Base-by-base conservation (phyloP, 441 rosid genomes). In the Adansonia grandidieri region DNA sequence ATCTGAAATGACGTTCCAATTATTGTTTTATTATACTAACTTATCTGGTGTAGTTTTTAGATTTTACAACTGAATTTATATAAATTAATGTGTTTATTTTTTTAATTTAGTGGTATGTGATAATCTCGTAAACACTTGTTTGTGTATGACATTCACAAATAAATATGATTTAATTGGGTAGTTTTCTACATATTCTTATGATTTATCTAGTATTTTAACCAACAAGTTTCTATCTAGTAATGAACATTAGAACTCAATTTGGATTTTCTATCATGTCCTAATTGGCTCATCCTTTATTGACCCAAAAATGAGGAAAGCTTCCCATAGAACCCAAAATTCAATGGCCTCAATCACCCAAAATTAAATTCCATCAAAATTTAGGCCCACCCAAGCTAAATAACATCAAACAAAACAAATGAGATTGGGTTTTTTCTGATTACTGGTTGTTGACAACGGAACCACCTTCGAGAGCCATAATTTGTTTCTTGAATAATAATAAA, bases 391-490 rank as follows among this genome's bases (percentile, higher is more conserved):
- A 32, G 37, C 37, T 32, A 32, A 32, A 28, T 32, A 32, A 32
- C 37, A 32, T 32, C 37, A 32, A 32, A 1, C 37, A 32, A 32
- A 32, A 32, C 37, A 40, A 20, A 19, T 50, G 32, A 44, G 50
- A 42, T 61, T 11, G 42, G 24, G 37, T 10, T 68, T 45, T 1
- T 10, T 50, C 61, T 58, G 54, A 56, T 77, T 32, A 64, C 73
- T 77, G 78, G 82, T 75, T 65, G 83, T 81, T 85, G 83, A 80
- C 61, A 63, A 67, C 67, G 50, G 79, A 83, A 80, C 86, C 82
- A 81, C 84, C 83, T 62, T 67, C 9, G 54, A 66, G 63, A 61
- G 63, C 75, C 77, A 64, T 74, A 44, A 6, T 60, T 80, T 61
- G 37, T 44, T 15, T 65, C 67, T 70, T 54, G 42, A 74, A 77